Evolutionary conservation across 1,139 yeast genomes (phyloP), one percentile per base, ranked within the genome.

Genomic region (Candida sp.): DNA sequence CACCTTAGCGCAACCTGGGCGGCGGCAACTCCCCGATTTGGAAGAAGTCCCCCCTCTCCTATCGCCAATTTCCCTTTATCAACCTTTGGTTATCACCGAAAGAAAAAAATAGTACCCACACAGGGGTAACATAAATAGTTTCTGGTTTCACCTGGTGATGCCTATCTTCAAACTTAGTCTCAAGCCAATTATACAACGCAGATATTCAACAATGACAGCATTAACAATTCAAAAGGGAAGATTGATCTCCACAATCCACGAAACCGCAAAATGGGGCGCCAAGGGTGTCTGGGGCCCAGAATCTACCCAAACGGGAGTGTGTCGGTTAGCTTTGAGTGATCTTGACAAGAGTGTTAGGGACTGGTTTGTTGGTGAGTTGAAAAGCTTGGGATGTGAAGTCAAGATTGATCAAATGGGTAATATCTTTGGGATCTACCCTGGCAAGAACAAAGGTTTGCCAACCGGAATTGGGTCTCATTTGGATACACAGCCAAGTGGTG

Each of bases 401-500:
- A 80, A 75, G 35, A 69, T 86, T 44, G 93, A 87, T 64, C 77
- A 81, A 53, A 56, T 86, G 64, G 92, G 93, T 17, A 86, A 83
- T 62, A 85, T 86, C 37, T 87, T 86, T 67, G 86, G 88, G 12
- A 72, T 82, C 26, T 83, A 75, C 51, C 87, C 88, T 0, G 91
- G 91, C 4, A 68, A 73, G 54, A 37, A 47, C n/a, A 75, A 80
- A 46, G 62, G 60, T 2, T 63, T 75, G 5, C 88, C 92, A 9
- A 85, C 86, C 2, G 91, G 83, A 9, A 83, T 86, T 54, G 92
- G 93, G 0, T 85, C 91, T 0, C 92, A 87, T 66, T 68, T 87
- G 51, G 92, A 87, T 61, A 87, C 92, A 1, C 92, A 87, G 67
- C 92, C 92, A n/a, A 84, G 85, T 5, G 92, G 92, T 32, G 92